Conservation (phyloP, 2,329 filamentous ascomycete species). For the Beauveria sp. region DNA sequence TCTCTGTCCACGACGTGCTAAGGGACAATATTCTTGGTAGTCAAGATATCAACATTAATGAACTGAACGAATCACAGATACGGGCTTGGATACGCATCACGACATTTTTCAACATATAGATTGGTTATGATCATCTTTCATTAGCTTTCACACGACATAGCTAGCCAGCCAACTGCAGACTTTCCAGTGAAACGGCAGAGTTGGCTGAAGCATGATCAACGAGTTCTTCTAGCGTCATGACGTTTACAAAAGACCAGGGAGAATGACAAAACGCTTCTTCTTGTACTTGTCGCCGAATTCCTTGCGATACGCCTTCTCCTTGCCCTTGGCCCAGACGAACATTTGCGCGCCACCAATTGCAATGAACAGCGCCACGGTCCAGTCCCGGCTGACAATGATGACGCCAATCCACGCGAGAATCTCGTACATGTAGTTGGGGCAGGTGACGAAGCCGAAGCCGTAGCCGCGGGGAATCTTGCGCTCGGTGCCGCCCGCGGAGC, state of each 20-base stretch:
- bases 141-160: not conserved
- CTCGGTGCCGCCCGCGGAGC: conserved; percentile 72
- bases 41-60: not conserved
- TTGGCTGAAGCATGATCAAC: not conserved
- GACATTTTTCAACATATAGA: not conserved
- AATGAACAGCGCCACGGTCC: conserved; percentile 71
- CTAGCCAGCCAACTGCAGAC: not conserved
- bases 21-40: not conserved
- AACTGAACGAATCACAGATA: not conserved
- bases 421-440: conserved; percentile 97
- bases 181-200: not conserved
- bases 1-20: conserved; percentile 26
- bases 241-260: conserved; percentile 66
- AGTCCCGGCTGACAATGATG: conserved; percentile 70
- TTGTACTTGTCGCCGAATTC: conserved; percentile 92
- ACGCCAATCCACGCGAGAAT: conserved; percentile 79
- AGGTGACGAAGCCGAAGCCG: conserved; percentile 81
- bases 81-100: not conserved
- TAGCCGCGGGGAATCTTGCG: conserved; percentile 81
- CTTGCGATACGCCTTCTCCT: conserved; percentile 82
- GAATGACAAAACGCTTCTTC: conserved; percentile 80
- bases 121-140: not conserved
- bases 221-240: too few species aligned
- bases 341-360: conserved; percentile 68
- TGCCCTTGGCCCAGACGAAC: conserved; percentile 81